Percentiles rank a stretch among this genome's conserved stretches.
Evolutionary conservation across 306 rosid species (phyloP).

Genomic region (Pterocarpus santalinus): DNA sequence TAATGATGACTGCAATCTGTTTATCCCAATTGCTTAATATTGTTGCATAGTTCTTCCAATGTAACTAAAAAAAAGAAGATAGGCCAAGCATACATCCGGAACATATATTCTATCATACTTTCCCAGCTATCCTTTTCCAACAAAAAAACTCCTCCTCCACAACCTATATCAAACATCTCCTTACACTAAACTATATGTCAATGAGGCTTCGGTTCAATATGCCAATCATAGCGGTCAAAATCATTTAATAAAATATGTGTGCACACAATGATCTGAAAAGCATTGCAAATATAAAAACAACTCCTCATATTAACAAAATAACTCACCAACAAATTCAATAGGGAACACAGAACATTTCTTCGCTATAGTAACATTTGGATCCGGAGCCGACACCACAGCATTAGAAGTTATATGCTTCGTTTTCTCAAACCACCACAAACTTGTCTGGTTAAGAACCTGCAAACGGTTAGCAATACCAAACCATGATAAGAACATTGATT

Average conservation of each 20-base stretch:
- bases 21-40: neutral
- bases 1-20: neutral
- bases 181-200: neutral
- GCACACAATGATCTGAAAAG: neutral
- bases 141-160: slow-evolving; percentile 1
- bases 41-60: no score
- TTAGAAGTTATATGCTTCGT: slow-evolving; percentile 81
- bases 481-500: neutral
- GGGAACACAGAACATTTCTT: slow-evolving; percentile 95
- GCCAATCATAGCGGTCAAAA: slow-evolving; percentile 32
- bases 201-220: slow-evolving; percentile 26
- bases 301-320: slow-evolving; percentile 26
- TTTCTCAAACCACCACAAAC: slow-evolving; percentile 97
- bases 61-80: no score
- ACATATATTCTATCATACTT: slow-evolving; percentile 1
- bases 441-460: slow-evolving; percentile 92
- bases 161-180: slow-evolving; percentile 21
- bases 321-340: slow-evolving; percentile 95
- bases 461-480: neutral
- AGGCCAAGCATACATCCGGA: neutral
- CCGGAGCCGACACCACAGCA: slow-evolving; percentile 83
- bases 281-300: neutral
- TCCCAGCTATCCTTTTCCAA: neutral
- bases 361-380: slow-evolving; percentile 90
- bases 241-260: slow-evolving; percentile 5